Conservation (phyloP, 164 flowering plant genomes). For the Liriodendron chinense region DNA sequence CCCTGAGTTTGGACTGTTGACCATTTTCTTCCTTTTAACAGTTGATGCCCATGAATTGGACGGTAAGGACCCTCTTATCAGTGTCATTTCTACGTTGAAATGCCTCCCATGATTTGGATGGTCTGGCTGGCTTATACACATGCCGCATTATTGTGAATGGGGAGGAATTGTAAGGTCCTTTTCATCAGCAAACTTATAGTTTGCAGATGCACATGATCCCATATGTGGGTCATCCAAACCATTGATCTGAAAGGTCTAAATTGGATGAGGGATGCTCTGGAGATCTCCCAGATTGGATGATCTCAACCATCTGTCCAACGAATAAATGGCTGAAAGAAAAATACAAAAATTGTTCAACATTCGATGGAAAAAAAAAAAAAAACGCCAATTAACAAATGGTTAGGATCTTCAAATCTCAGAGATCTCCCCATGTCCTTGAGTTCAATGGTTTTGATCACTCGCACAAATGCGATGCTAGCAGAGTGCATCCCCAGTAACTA, state of each 20-base stretch:
- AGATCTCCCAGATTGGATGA: not conserved
- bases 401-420: too few species aligned
- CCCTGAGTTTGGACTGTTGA: not conserved
- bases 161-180: not conserved
- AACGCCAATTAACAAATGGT: not conserved
- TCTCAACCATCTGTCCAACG: not conserved
- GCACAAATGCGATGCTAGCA: too few species aligned
- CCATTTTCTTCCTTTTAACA: not conserved
- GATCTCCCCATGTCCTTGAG: too few species aligned
- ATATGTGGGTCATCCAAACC: not conserved
- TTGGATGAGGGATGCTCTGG: not conserved
- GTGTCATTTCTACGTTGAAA: not conserved
- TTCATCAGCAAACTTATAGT: not conserved
- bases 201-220: not conserved
- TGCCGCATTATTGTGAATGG: not conserved
- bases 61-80: not conserved
- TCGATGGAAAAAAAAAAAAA: not conserved
- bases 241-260: not conserved
- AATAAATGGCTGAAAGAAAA: not conserved
- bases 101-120: not conserved
- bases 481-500: too few species aligned
- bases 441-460: too few species aligned
- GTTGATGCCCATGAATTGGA: not conserved
- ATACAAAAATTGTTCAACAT: not conserved
- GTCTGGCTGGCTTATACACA: too few species aligned